These are phyloP conservation scores for Fraxinus nigra DNA, from an alignment of 305 asterid genomes.

Conservation along the genomic window DNA sequence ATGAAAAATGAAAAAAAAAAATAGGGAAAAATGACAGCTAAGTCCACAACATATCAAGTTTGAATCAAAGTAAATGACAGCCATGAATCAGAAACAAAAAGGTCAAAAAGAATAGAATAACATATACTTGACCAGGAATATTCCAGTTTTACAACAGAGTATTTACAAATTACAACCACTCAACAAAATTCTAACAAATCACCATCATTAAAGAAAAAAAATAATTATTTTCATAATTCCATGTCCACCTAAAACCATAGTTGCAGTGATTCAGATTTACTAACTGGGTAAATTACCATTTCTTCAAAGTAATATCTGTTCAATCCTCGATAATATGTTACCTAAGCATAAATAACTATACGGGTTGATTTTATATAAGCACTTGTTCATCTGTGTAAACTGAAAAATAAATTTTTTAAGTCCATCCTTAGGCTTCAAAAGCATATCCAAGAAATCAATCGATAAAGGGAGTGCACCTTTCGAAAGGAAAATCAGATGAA, in stretches of 20 bases:
- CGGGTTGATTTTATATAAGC: not conserved
- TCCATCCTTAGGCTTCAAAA: not conserved
- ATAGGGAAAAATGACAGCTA: not conserved
- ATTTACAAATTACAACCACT: not conserved
- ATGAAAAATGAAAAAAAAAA: not conserved
- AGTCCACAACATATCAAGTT: not conserved
- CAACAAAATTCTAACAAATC: not conserved
- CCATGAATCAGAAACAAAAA: not conserved
- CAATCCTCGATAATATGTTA: not conserved
- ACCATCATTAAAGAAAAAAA: not conserved
- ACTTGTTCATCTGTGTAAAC: not conserved
- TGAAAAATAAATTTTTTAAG: not conserved
- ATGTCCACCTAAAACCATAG: not conserved
- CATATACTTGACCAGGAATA: not conserved
- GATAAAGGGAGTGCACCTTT: not conserved
- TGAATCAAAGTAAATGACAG: not conserved
- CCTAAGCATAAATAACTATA: not conserved
- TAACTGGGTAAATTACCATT: not conserved
- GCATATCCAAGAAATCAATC: not conserved
- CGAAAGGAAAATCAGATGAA: not conserved
- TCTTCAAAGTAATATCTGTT: not conserved
- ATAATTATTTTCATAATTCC: not conserved
- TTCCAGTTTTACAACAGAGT: not conserved
- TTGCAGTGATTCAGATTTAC: not conserved
- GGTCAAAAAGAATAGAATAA: not conserved